Evolutionary conservation across 257 asterid species (phyloP), one percentile per base, ranked within the genome.

Genomic region (Solanum infundibuliforme): DNA sequence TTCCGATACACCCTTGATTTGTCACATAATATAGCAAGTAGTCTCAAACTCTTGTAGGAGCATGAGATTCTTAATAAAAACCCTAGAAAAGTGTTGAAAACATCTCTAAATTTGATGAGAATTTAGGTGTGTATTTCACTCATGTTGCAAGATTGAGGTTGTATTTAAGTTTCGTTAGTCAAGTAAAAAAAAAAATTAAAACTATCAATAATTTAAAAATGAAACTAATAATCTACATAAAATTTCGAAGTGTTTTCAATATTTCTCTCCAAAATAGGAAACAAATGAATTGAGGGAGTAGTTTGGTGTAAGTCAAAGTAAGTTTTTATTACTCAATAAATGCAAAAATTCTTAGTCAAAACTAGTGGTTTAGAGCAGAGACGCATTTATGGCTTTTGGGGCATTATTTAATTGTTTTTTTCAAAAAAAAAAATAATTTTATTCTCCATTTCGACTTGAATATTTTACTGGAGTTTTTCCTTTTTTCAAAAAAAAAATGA

Each of bases 121-220:
- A 52, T 52, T 52, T 52, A 6, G 9, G 0, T 0, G 0, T 52
- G 1, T 2, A 52, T 52, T 0, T 52, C 4, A 18, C 62, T 6
- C 9, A 52, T 52, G 4, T 18, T 0, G 0, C 2, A 52, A 52
- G 0, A 6, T 52, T 52, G 0, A 52, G 0, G 0, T 0, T 52
- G 4, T 6, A 52, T 52, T 18, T 52, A 52, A 52, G 0, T 52
- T 18, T 52, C 2, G 0, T 6, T 18, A 52, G 2, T 16, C 4
- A 52, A 18, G 23, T 10, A 0, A 39, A 39, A 29, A 29, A 29
- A 29, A 29, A 29, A 29, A 29, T 36, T 9, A 41, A 41, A 0
- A 41, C 4, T 52, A 18, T 18, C 4, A 52, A 52, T 52, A 52
- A 52, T 52, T 52, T 0, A 52, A 52, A 0, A 52, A 52, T 18